Evolutionary conservation across 441 rosid genomes (phyloP), one percentile per base, ranked within the genome.

Genomic region (Euphorbia schlechtendalii): DNA sequence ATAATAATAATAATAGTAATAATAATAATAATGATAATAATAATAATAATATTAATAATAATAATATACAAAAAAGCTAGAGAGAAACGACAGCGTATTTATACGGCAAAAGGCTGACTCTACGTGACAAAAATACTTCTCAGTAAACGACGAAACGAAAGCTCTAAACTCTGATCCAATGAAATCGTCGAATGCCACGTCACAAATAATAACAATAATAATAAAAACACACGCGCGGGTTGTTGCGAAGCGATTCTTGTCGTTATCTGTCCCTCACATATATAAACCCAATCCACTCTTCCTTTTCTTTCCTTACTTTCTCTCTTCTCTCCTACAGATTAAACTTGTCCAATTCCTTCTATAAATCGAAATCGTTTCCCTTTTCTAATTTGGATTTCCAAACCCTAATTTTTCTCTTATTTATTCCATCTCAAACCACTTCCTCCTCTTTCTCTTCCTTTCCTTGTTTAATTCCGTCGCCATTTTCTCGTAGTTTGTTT

Each of bases 231-330:
- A 72, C 77, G 70, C 41, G 73, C 65, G 65, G 22, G 15, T 25
- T 9, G 13, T 24, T 13, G 2, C 15, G 21, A 61, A 58, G 3
- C 53, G 21, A 20, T 46, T 64, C 45, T 34, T 61, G 63, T 69
- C 65, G 13, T 73, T 73, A 30, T 59, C 73, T 30, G 25, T 17
- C 64, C 53, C 70, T 30, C 72, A 11, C 70, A 21, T 72, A 69
- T 69, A 72, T 51, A 59, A 24, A 51, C 11, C 30, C 14, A 22
- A 34, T 25, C 12, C 5, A 10, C 3, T 25, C 53, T 5, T 25
- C 0, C 21, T 8, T 8, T 56, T 0, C 20, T 52, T 38, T 28
- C 68, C 64, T 18, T 18, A 3, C 53, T 46, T 49, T 52, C 73
- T 28, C 59, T 53, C 30, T 48, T 15, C 66, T 55, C 49, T 67